Evolutionary conservation across 768 basidiomycete genomes (phyloP).

Genomic region (Solioccasus polychromus): DNA sequence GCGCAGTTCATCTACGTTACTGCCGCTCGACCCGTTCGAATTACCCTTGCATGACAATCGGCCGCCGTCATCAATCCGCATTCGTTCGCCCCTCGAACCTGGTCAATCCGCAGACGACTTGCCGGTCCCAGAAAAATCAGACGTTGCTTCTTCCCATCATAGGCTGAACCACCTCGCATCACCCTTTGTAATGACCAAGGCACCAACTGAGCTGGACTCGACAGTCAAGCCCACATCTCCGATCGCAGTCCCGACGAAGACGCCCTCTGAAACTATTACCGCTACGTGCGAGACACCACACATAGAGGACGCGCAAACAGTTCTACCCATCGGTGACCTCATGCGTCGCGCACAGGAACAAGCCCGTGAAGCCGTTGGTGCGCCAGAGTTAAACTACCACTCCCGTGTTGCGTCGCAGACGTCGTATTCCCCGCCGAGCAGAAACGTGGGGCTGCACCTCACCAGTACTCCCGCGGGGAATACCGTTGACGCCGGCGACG

Average conservation of each 20-base stretch:
- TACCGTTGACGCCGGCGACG: neutral
- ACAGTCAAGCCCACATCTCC: slow-evolving; percentile 1
- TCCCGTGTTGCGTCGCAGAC: slow-evolving; percentile 3
- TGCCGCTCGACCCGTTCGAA: slow-evolving; percentile 14
- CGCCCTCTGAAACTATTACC: neutral
- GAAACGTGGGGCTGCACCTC: slow-evolving; percentile 6
- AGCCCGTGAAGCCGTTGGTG: neutral
- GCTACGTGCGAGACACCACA: neutral
- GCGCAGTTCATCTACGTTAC: slow-evolving; percentile 2
- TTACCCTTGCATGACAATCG: slow-evolving; percentile 8
- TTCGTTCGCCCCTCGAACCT: slow-evolving; percentile 17
- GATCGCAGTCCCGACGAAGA: neutral
- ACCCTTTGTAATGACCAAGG: slow-evolving; percentile 10
- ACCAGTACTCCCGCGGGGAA: slow-evolving; percentile 1
- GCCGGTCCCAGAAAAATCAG: neutral
- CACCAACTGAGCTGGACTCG: slow-evolving; percentile 1
- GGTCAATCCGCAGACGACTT: neutral
- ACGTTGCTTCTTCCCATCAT: neutral
- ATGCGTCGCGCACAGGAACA: neutral
- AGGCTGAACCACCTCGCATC: slow-evolving; percentile 13
- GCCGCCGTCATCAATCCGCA: slow-evolving; percentile 22
- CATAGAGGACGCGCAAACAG: too few species aligned
- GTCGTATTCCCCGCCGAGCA: slow-evolving; percentile 6
- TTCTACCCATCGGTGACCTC: neutral
- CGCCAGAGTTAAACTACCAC: slow-evolving; percentile 3